A percentile compares a stretch with the other conserved stretches of the same genome.
phyloP scores from a whole-genome alignment of 139 green algal genomes.

The Micractinium conductrix region DNA sequence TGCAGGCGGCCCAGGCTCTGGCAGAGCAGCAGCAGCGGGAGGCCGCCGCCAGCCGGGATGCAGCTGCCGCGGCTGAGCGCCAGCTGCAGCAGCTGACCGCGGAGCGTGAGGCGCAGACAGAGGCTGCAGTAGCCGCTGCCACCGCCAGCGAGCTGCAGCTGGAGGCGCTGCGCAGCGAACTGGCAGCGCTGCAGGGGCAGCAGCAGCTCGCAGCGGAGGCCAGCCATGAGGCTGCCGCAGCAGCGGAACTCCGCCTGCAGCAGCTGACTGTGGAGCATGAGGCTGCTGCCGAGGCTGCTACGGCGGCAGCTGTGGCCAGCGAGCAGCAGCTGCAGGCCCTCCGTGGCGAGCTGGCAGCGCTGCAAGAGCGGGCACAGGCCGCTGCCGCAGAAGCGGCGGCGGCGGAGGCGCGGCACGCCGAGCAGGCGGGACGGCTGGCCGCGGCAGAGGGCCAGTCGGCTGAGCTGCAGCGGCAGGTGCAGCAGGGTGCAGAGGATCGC shows the following conservation, averaged over 20 bases:
- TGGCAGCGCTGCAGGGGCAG: neutral
- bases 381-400: neutral
- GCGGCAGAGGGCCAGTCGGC: neutral
- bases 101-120: neutral
- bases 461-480: neutral
- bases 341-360: neutral
- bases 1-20: neutral
- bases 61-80: neutral
- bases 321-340: neutral
- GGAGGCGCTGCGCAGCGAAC: neutral
- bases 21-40: neutral
- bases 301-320: neutral
- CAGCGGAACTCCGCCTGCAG: no score
- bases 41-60: neutral
- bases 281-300: neutral
- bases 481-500: neutral
- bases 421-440: neutral
- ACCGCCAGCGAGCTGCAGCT: neutral
- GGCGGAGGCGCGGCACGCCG: neutral
- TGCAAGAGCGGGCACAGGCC: neutral
- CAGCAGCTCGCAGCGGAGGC: neutral
- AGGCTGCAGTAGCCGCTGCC: neutral
- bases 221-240: no score
- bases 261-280: no score
- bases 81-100: neutral